Evolutionary conservation across 805 yeast species (phyloP).

Genomic region (Cyberlindnera veronae): DNA sequence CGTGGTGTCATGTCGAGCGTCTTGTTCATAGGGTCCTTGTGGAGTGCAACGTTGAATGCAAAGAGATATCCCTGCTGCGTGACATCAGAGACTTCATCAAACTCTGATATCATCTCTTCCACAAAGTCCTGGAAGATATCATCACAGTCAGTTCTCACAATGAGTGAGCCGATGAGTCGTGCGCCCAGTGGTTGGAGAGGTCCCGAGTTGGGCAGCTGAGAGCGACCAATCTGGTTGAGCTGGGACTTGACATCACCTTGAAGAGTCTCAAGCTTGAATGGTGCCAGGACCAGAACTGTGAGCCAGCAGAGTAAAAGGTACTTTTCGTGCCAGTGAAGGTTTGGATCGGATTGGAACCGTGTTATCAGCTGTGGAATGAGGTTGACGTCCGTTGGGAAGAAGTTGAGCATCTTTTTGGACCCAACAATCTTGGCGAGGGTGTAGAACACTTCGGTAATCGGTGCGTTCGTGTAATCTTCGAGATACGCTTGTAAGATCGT

Average conservation of each 20-base stretch:
- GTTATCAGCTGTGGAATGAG: constrained; percentile 38
- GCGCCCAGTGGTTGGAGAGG: constrained; percentile 30
- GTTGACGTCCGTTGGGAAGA: constrained; percentile 57
- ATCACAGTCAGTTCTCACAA: constrained; percentile 26
- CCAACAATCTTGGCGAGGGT: constrained; percentile 63
- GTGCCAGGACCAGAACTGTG: constrained; percentile 63
- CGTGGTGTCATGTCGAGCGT: background rate
- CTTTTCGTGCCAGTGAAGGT: constrained; percentile 43
- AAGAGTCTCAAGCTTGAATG: constrained; percentile 56
- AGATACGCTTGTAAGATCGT: constrained; percentile 28
- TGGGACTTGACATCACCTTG: constrained; percentile 28
- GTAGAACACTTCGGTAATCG: constrained; percentile 42
- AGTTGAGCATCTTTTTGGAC: constrained; percentile 53
- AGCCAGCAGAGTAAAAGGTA: constrained; percentile 68
- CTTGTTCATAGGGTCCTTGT: constrained; percentile 19
- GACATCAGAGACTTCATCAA: constrained; percentile 6
- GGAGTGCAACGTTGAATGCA: constrained; percentile 20
- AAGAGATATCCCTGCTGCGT: constrained; percentile 16
- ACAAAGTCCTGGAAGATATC: constrained; percentile 12
- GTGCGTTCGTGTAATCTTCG: background rate
- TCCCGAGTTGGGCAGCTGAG: constrained; percentile 36
- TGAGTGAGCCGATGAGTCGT: constrained; percentile 29
- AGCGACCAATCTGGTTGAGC: constrained; percentile 30
- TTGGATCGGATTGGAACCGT: constrained; percentile 21
- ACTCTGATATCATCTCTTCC: constrained; percentile 16